Conservation (phyloP, 192 early-diverging fungal species). For the Paraglomus occultum region DNA sequence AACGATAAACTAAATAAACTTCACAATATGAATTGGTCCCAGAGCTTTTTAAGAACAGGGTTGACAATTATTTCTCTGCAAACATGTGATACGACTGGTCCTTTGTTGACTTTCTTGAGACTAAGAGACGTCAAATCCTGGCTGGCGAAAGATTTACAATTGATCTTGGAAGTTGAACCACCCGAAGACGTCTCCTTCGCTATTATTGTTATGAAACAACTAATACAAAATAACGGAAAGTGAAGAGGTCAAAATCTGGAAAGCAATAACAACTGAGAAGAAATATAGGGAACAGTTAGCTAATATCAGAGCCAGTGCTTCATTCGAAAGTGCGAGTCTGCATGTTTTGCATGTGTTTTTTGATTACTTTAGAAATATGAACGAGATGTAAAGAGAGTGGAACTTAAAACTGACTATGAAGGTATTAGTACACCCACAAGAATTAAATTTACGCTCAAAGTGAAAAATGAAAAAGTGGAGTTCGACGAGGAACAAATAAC, state of each 20-base stretch:
- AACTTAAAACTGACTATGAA: constrained; percentile 18
- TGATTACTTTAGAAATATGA: constrained; percentile 22
- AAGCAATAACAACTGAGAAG: constrained; percentile 11
- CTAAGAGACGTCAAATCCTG: constrained; percentile 18
- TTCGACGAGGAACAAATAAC: constrained; percentile 9
- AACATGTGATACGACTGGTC: constrained; percentile 17
- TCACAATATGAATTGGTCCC: constrained; percentile 18
- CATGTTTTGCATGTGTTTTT: constrained; percentile 20
- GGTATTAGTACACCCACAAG: not conserved
- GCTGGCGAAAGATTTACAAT: constrained; percentile 17
- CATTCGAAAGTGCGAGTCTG: constrained; percentile 25
- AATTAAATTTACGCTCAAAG: constrained; percentile 20
- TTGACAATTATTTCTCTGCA: constrained; percentile 29
- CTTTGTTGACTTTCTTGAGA: constrained; percentile 26
- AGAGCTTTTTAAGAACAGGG: constrained; percentile 10
- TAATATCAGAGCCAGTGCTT: constrained; percentile 22
- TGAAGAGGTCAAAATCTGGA: constrained; percentile 21
- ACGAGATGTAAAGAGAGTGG: constrained; percentile 21
- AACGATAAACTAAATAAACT: constrained; percentile 4
- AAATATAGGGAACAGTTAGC: constrained; percentile 19
- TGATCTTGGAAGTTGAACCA: constrained; percentile 11
- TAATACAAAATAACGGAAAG: constrained; percentile 28
- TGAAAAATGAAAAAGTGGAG: constrained; percentile 1
- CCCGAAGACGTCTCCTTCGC: constrained; percentile 1
- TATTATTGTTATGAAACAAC: constrained; percentile 30